These are phyloP conservation scores for Anaeromyces robustus DNA, from an alignment of 192 early-diverging fungal species.

Conservation along the genomic window DNA sequence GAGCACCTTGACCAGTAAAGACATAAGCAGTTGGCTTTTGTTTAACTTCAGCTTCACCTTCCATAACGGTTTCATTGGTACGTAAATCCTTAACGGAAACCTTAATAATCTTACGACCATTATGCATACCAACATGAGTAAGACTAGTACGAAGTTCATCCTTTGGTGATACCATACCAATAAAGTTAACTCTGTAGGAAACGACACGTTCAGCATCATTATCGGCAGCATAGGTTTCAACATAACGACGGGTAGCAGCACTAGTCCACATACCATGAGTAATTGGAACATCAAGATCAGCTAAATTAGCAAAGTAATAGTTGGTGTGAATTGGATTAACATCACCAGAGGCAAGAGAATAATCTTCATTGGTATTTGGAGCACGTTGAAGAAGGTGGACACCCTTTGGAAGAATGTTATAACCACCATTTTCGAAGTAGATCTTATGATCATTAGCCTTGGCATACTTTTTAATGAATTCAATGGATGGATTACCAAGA, in stretches of 20 bases:
- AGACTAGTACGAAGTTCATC: conserved; percentile 81
- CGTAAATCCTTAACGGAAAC: conserved; percentile 60
- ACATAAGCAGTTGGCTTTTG: conserved; percentile 81
- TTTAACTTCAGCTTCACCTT: conserved; percentile 82
- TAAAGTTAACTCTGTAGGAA: conserved; percentile 70
- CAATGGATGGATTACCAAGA: conserved; percentile 73
- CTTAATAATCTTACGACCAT: conserved; percentile 88
- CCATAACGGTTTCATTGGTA: conserved; percentile 64
- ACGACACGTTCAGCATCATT: conserved; percentile 78
- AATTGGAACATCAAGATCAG: conserved; percentile 79
- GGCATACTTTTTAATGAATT: conserved; percentile 73
- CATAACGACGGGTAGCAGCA: conserved; percentile 83
- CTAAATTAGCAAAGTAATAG: conserved; percentile 82
- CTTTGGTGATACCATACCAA: conserved; percentile 84
- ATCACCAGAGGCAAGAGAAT: conserved; percentile 75
- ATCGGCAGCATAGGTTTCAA: conserved; percentile 87
- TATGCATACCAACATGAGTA: conserved; percentile 85
- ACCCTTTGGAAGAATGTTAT: conserved; percentile 78
- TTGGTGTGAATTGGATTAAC: conserved; percentile 95
- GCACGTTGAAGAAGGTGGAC: conserved; percentile 71
- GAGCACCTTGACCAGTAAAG: conserved; percentile 93
- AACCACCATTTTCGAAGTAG: conserved; percentile 80
- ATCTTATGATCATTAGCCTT: conserved; percentile 73
- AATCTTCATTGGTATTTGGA: conserved; percentile 72
- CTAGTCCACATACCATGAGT: conserved; percentile 97